Percentiles rank a stretch among this genome's conserved stretches.
Conservation (phyloP, 139 green algal species). For the Picochlorum sp. region DNA sequence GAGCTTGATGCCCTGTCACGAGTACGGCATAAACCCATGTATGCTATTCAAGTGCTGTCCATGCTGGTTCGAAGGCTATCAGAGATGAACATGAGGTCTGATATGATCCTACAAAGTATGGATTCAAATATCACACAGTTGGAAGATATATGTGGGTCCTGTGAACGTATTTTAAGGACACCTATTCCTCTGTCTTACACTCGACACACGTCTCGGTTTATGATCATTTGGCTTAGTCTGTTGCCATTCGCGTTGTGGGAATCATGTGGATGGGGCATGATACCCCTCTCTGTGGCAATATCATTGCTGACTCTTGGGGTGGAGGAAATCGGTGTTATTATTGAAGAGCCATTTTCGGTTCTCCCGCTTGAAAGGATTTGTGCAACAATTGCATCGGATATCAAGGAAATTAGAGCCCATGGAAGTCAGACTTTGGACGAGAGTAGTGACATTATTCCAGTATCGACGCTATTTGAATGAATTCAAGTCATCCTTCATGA, state of each 20-base stretch:
- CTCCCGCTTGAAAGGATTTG: constrained; percentile 14
- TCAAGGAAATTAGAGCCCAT: neutral
- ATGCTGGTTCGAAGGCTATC: constrained; percentile 7
- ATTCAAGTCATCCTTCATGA: too few species aligned
- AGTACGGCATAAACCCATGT: constrained; percentile 20
- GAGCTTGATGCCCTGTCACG: constrained; percentile 19
- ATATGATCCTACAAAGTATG: neutral
- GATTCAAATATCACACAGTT: constrained; percentile 7
- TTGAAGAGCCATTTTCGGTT: constrained; percentile 23
- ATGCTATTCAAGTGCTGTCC: constrained; percentile 21
- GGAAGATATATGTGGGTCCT: constrained; percentile 16
- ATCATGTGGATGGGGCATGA: constrained; percentile 26
- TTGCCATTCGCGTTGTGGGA: constrained; percentile 67
- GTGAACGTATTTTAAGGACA: constrained; percentile 49
- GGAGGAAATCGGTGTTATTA: constrained; percentile 30
- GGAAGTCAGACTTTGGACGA: neutral
- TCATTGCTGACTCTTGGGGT: constrained; percentile 59
- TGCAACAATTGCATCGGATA: constrained; percentile 23
- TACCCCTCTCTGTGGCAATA: constrained; percentile 34
- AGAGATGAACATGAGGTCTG: constrained; percentile 1
- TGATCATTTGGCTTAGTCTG: constrained; percentile 68
- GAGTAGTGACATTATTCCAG: neutral
- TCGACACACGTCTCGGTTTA: constrained; percentile 49
- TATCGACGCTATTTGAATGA: neutral
- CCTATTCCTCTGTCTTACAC: constrained; percentile 61